Evolutionary conservation across 2,329 filamentous ascomycete species (phyloP).

Genomic region (Clonostachys rhizophaga): DNA sequence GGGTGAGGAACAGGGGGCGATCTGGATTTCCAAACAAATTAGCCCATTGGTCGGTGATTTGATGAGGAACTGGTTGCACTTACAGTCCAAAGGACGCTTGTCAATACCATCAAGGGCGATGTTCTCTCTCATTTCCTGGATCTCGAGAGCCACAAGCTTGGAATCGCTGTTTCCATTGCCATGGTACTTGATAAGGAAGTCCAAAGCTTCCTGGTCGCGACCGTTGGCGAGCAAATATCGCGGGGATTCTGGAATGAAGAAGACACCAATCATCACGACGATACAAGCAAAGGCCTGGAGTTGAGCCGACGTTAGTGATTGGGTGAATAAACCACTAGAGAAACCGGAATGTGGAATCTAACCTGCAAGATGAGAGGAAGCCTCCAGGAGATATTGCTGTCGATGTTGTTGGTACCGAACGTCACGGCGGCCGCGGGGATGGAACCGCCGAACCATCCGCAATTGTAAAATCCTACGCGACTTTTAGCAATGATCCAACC

Average conservation of each 20-base stretch:
- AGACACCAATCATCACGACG: conserved; percentile 40
- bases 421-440: no score
- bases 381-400: conserved; percentile 42
- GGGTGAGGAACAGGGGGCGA: conserved; percentile 35
- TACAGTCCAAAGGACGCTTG: conserved; percentile 13
- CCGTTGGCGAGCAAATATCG: conserved; percentile 5
- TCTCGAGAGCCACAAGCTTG: conserved; percentile 30
- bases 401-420: conserved; percentile 32
- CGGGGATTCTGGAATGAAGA: conserved; percentile 37
- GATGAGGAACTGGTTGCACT: conserved; percentile 34
- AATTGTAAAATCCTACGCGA: no score
- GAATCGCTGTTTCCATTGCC: conserved; percentile 8
- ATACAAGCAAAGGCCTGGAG: conserved; percentile 19
- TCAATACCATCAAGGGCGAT: no score
- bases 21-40: conserved; percentile 34
- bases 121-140: conserved; percentile 32
- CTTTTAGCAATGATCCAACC: no score
- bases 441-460: no score
- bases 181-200: conserved; percentile 8
- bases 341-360: conserved; percentile 20
- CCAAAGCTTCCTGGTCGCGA: conserved; percentile 1
- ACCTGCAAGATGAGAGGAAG: conserved; percentile 38
- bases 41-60: conserved; percentile 36
- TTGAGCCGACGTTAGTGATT: no score
- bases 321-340: no score